Evolutionary conservation across 352 stramenopile genomes (phyloP).

Genomic region (Pythium myriotylum): DNA sequence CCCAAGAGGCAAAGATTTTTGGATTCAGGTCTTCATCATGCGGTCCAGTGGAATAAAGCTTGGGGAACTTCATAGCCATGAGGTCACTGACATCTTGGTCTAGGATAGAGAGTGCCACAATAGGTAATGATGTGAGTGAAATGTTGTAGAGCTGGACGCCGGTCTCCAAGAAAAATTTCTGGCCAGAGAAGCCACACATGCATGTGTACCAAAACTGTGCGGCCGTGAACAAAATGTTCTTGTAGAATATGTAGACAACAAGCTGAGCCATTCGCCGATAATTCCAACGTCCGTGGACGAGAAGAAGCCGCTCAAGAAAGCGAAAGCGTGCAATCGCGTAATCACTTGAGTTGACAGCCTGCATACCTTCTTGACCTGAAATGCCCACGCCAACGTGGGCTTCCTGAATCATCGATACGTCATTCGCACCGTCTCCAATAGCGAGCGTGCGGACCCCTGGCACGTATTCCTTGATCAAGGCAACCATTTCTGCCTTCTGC

Average conservation of each 20-base stretch:
- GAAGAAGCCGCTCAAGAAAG: conserved; percentile 87
- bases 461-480: conserved; percentile 77
- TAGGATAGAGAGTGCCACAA: conserved; percentile 68
- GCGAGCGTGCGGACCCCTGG: conserved; percentile 77
- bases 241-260: conserved; percentile 94
- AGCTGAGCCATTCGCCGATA: conserved; percentile 90
- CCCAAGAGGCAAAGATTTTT: conserved; percentile 65
- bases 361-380: conserved; percentile 90
- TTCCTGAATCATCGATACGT: conserved; percentile 96
- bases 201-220: conserved; percentile 81
- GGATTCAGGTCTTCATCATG: conserved; percentile 72
- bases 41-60: conserved; percentile 66
- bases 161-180: conserved; percentile 86
- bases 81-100: conserved; percentile 74
- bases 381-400: conserved; percentile 92
- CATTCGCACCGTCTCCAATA: conserved; percentile 95
- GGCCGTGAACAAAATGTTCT: conserved; percentile 86
- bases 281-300: conserved; percentile 92
- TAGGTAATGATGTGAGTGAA: conserved; percentile 65
- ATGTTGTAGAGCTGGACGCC: conserved; percentile 86
- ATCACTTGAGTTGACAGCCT: conserved; percentile 93
- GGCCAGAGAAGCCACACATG: conserved; percentile 72
- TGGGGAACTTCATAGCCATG: conserved; percentile 69
- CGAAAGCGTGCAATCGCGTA: conserved; percentile 94
- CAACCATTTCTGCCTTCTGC: conserved; percentile 88